Conservation (phyloP, 2,329 filamentous ascomycete species). For the Penicillium sp. region DNA sequence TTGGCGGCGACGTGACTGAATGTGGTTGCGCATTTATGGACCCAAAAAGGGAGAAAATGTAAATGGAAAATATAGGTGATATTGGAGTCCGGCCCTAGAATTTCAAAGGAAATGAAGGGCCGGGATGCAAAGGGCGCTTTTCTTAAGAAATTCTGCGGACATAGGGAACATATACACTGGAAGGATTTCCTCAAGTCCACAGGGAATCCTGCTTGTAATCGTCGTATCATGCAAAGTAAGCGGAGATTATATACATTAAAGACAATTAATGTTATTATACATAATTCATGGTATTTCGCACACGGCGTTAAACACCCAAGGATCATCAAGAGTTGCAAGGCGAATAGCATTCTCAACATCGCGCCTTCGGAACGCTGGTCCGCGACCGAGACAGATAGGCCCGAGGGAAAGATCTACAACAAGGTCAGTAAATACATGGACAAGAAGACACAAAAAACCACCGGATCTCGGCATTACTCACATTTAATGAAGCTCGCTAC, state of each 20-base stretch:
- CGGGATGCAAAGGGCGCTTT: neutral
- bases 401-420: conserved; percentile 12
- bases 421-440: too few relatives aligned
- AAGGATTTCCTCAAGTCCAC: too few relatives aligned
- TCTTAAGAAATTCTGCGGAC: neutral
- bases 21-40: neutral
- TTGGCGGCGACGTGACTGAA: conserved; percentile 34
- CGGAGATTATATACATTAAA: too few relatives aligned
- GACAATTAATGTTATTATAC: too few relatives aligned
- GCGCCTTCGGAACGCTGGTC: conserved; percentile 18
- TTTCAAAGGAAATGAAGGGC: neutral
- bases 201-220: too few relatives aligned
- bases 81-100: neutral
- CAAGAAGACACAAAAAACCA: too few relatives aligned
- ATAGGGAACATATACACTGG: neutral
- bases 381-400: conserved; percentile 19
- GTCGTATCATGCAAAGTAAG: too few relatives aligned
- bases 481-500: conserved; percentile 12
- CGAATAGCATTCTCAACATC: conserved; percentile 19
- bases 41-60: neutral
- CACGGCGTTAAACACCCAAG: conserved; percentile 8
- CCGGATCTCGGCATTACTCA: too few relatives aligned
- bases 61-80: conserved; percentile 1
- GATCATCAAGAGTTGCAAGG: conserved; percentile 11
- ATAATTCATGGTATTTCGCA: too few relatives aligned